Evolutionary conservation across 257 asterid species (phyloP).

Genomic region (Solanum verrucosum): DNA sequence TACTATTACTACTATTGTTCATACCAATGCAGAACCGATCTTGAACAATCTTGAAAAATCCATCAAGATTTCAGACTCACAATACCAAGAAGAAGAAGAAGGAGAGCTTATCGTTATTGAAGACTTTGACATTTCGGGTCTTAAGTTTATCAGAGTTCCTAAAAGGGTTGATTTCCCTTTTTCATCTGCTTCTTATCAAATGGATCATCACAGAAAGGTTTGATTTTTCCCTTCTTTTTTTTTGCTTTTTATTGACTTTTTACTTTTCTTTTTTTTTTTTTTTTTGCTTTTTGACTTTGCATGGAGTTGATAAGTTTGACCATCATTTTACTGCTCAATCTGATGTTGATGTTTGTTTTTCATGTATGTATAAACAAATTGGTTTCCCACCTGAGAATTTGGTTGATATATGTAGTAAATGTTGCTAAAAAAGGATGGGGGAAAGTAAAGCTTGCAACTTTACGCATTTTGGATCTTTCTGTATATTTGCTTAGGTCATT

Average conservation of each 20-base stretch:
- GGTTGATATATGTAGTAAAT: not conserved
- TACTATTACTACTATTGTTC: slow-evolving; percentile 15
- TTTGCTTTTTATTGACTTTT: not conserved
- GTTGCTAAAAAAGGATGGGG: not conserved
- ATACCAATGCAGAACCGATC: slow-evolving; percentile 21
- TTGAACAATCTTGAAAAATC: not conserved
- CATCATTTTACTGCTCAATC: not conserved
- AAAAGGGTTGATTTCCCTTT: slow-evolving; percentile 40
- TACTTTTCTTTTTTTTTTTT: not conserved
- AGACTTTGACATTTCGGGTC: slow-evolving; percentile 65
- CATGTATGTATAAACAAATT: not conserved
- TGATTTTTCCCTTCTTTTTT: not conserved
- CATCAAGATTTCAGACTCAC: not conserved
- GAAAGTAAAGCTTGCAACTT: not conserved
- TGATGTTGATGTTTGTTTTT: not conserved
- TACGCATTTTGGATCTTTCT: not conserved
- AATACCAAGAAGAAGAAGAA: not conserved
- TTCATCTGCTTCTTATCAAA: slow-evolving; percentile 14
- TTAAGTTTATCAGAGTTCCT: slow-evolving; percentile 56
- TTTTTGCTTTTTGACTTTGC: not conserved
- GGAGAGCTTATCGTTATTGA: slow-evolving; percentile 27
- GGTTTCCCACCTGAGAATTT: not conserved
- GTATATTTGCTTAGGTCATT: not conserved
- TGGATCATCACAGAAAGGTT: slow-evolving; percentile 86
- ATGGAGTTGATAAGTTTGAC: not conserved